These are phyloP conservation scores for Mesembryanthemum crystallinum DNA, from an alignment of 148 eudicot genomes.

Conservation along the genomic window DNA sequence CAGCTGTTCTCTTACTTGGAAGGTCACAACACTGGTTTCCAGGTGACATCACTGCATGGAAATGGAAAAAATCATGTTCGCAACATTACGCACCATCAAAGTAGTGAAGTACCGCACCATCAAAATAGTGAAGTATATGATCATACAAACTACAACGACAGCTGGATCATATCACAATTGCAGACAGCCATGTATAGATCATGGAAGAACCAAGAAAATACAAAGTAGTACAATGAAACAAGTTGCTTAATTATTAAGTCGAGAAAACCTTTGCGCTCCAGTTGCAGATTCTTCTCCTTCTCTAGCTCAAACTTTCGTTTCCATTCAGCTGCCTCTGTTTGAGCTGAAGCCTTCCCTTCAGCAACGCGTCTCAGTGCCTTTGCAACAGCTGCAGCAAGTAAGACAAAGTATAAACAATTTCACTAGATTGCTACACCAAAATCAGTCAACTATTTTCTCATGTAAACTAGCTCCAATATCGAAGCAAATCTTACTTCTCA, in stretches of 20 bases:
- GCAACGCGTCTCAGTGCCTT: conserved; percentile 77
- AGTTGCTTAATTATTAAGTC: not conserved
- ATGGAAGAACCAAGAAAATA: not conserved
- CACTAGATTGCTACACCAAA: not conserved
- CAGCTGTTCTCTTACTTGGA: conserved; percentile 28
- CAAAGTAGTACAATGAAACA: not conserved
- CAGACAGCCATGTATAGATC: not conserved
- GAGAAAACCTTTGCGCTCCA: conserved; percentile 65
- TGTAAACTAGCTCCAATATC: not conserved
- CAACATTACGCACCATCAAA: not conserved
- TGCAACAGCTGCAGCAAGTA: conserved; percentile 66
- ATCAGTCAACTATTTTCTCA: not conserved
- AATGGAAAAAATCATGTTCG: not conserved
- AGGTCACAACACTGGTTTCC: conserved; percentile 27
- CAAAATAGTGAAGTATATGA: not conserved
- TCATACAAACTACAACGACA: not conserved
- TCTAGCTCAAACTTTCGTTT: conserved; percentile 94
- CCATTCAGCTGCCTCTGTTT: conserved; percentile 97
- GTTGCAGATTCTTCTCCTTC: conserved; percentile 58
- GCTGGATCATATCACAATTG: not conserved
- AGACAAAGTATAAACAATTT: conserved; percentile 9
- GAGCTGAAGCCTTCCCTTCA: conserved; percentile 97
- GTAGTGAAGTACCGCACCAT: too few species aligned
- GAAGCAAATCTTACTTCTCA: conserved; percentile 65
- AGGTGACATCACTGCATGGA: conserved; percentile 33